Evolutionary conservation across 2,329 filamentous ascomycete genomes (phyloP).

Genomic region (Neonectria hederae): DNA sequence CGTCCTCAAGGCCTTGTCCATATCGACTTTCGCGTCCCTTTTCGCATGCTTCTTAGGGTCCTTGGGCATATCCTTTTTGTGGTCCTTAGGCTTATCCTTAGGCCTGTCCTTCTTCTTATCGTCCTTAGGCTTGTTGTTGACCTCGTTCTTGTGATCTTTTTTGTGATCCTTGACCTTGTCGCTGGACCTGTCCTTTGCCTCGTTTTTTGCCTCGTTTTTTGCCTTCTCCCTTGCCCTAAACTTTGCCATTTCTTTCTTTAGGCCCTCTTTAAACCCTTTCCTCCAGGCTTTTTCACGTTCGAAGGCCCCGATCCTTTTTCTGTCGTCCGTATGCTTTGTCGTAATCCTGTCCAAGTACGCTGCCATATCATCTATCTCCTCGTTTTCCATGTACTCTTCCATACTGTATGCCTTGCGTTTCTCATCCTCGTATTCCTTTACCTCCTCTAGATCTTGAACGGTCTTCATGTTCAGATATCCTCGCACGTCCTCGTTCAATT

Average conservation of each 20-base stretch:
- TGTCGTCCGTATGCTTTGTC: neutral
- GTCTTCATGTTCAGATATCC: neutral
- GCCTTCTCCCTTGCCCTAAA: neutral
- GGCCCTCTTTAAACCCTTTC: neutral
- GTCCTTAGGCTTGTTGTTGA: neutral
- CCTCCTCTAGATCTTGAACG: neutral
- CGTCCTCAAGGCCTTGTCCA: neutral
- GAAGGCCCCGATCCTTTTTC: neutral
- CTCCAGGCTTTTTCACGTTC: neutral
- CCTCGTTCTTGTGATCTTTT: neutral
- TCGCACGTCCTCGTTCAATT: neutral
- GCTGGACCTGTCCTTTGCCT: neutral
- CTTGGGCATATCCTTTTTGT: too few relatives aligned
- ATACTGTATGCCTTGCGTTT: neutral
- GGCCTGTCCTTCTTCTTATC: neutral
- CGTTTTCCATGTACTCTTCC: neutral
- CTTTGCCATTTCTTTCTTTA: neutral
- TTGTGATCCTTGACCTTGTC: neutral
- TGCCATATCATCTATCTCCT: neutral
- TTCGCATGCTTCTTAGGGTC: neutral
- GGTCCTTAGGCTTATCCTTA: too few relatives aligned
- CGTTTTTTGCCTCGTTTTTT: neutral
- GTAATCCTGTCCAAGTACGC: neutral
- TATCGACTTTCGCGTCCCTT: too few relatives aligned
- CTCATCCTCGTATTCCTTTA: neutral